Evolutionary conservation across 2,329 filamentous ascomycete species (phyloP), one percentile per base, ranked within the genome.

Genomic region (Cercospora brassicicola): DNA sequence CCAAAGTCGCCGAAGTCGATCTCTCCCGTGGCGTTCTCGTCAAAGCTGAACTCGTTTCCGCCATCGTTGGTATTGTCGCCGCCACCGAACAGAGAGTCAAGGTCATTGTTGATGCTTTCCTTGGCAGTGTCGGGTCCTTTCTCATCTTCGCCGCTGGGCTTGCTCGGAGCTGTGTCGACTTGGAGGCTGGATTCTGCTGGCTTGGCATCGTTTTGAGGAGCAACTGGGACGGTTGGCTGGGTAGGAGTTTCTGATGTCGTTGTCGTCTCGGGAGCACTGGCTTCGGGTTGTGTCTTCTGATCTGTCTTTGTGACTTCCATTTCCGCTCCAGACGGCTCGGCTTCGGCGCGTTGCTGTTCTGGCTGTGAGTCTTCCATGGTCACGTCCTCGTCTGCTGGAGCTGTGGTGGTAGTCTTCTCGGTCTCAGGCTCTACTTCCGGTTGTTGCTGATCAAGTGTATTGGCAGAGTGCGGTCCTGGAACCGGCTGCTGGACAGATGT

Each of bases 71-170:
- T 67, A 61, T 69, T 74, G 57, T 67, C 68, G 18, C 73, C 65
- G 60, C 75, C 76, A 66, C 74, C 75, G 74, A 79, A 79, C 33
- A 79, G 74, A 6, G 76, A 78, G 67, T 79, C 77, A 11, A 79
- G 75, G 59, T 79, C 78, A 20, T 70, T 71, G 31, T 70, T 73
- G n/a, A 61, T 39, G 33, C 66, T 65, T 8, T 64, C 66, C 66
- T 74, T 75, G 30, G 72, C 72, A 15, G 74, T 76, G 66, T 74
- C 71, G 10, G 73, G 76, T 36, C 69, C 64, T 48, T 71, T 71
- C n/a, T 75, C 73, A 13, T 73, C 72, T 42, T 67, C 62, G 3
- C 55, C 13, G 10, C 18, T 66, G 66, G 48, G 62, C 65, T 26
- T 53, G 59, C 55, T 23, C 28, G 59, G 15, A 33, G 67, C 62